Conservation (phyloP, 352 stramenopile species). For the Phytopythium sindhum region DNA sequence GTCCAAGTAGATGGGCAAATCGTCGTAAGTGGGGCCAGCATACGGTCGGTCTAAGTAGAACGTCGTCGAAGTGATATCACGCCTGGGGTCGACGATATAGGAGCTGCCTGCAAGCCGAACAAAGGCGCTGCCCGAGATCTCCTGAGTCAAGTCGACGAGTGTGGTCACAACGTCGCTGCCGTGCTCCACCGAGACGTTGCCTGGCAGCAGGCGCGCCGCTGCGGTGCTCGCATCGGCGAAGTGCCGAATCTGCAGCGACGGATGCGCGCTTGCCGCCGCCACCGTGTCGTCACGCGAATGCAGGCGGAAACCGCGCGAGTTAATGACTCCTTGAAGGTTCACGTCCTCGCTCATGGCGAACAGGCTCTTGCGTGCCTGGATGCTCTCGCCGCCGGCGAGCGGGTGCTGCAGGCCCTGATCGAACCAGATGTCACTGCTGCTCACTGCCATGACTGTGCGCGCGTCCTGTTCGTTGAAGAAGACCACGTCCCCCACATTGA, state of each 20-base stretch:
- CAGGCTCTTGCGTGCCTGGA: slow-evolving; percentile 42
- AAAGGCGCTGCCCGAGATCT: slow-evolving; percentile 33
- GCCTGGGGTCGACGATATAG: slow-evolving; percentile 45
- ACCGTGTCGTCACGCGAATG: slow-evolving; percentile 45
- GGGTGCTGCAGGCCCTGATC: slow-evolving; percentile 49
- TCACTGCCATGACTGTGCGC: slow-evolving; percentile 47
- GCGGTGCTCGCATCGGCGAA: slow-evolving; percentile 42
- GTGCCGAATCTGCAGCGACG: slow-evolving; percentile 43
- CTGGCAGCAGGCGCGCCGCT: slow-evolving; percentile 23
- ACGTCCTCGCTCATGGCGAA: slow-evolving; percentile 44
- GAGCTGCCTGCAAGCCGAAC: slow-evolving; percentile 44
- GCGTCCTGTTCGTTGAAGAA: slow-evolving; percentile 50
- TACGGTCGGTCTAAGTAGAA: slow-evolving; percentile 54
- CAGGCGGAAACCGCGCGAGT: slow-evolving; percentile 45
- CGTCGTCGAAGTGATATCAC: slow-evolving; percentile 19
- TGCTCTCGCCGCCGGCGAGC: slow-evolving; percentile 33
- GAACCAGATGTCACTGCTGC: slow-evolving; percentile 30
- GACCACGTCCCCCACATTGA: slow-evolving; percentile 48
- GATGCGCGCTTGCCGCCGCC: slow-evolving; percentile 24
- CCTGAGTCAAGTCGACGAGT: slow-evolving; percentile 30
- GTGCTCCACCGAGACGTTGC: slow-evolving; percentile 44
- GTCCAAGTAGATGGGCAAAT: slow-evolving; percentile 50
- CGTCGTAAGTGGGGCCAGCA: slow-evolving; percentile 38
- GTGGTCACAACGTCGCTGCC: slow-evolving; percentile 47
- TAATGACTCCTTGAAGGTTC: slow-evolving; percentile 36